Evolutionary conservation across 495 filamentous ascomycete species (phyloP), one percentile per base, ranked within the genome.

Genomic region (Penicillium roqueforti): DNA sequence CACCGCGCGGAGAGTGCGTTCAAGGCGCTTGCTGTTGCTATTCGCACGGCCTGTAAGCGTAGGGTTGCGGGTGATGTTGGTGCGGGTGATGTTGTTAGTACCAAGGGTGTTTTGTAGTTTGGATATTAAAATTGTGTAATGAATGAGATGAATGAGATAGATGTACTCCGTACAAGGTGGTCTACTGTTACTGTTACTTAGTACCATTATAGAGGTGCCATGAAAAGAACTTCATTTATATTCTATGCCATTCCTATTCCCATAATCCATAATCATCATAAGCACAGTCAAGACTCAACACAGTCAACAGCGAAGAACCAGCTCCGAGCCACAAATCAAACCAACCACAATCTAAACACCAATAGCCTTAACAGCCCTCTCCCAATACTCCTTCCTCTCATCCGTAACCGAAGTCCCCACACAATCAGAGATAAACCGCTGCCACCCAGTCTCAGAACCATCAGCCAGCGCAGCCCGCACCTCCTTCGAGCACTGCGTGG

Each of bases 1-100:
- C 93, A 97, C 70, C 76, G 91, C 47, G 95, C 93, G 25, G 93
- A 98, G 81, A 92, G 88, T 66, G 93, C 93, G 39, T 97, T 98
- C 68, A 98, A 98, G 81, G 95, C 95, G 48, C 69, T 97, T 55
- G 93, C 93, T 1, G 83, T 93, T 45, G 93, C 93, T 4, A 77
- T 93, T 20, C 75, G 84, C 56, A 79, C 78, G 67, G 93, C 93
- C 36, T 91, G 84, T 47, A 80, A 76, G 51, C 75, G 83, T 61
- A 76, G 92, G 13, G 78, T 77, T 38, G 88, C 83, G 26, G 82
- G 93, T 3, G 80, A 83, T 49, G 88, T 89, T 42, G 83, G 84
- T 56, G 89, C 91, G 62, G 90, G 90, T 0, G 93, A 98, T 81
- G 83, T 97, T 28, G 87, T 90, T 26, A 96, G 91, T 71, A 97